Conservation (phyloP, 108 stramenopile genomes). For the Mayamaea pseudoterrestris region DNA sequence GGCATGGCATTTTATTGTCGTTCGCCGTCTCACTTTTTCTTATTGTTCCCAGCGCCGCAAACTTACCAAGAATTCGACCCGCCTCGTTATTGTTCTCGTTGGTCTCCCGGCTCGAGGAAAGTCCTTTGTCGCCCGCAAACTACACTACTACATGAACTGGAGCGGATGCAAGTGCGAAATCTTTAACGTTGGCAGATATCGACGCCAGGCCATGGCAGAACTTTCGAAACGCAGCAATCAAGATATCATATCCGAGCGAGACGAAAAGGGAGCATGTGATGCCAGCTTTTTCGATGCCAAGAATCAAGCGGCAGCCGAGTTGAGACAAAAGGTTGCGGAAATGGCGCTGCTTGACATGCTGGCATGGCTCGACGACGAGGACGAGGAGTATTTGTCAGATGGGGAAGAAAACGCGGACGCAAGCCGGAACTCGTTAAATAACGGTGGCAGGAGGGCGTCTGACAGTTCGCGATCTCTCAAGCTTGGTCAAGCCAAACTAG, state of each 20-base stretch:
- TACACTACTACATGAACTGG: slow-evolving; percentile 75
- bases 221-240: not conserved
- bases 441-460: not conserved
- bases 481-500: not conserved
- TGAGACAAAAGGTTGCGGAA: slow-evolving; percentile 59
- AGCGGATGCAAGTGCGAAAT: slow-evolving; percentile 56
- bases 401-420: slow-evolving; percentile 1
- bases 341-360: slow-evolving; percentile 70
- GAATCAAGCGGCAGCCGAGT: slow-evolving; percentile 43
- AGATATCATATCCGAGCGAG: slow-evolving; percentile 3
- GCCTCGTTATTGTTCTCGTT: slow-evolving; percentile 71
- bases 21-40: slow-evolving; percentile 4
- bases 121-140: slow-evolving; percentile 82
- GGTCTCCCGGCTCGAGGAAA: slow-evolving; percentile 85
- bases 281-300: slow-evolving; percentile 79
- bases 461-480: not conserved
- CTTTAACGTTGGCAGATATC: slow-evolving; percentile 87
- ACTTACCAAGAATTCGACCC: slow-evolving; percentile 51
- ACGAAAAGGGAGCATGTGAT: slow-evolving; percentile 36
- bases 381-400: slow-evolving; percentile 22
- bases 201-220: slow-evolving; percentile 46
- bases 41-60: slow-evolving; percentile 35
- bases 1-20: too few species aligned
- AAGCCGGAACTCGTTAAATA: not conserved
- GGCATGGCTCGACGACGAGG: slow-evolving; percentile 60